A percentile compares a stretch with the other conserved stretches of the same genome.
phyloP scores from a whole-genome alignment of 2,329 filamentous ascomycete species.

The Chaetothyriales sp. region DNA sequence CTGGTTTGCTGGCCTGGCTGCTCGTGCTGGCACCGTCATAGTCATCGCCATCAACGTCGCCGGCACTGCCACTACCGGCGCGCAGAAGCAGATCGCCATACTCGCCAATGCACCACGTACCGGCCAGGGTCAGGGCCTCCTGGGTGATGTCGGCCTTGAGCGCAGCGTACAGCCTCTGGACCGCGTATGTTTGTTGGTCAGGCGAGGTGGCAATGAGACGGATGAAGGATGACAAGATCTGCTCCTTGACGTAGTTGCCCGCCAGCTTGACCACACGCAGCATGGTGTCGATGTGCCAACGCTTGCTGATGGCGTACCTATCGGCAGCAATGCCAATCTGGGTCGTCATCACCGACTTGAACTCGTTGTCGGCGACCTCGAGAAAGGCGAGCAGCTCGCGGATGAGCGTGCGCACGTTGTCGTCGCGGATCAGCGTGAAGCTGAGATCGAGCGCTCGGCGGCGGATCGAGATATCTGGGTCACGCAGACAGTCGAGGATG shows the following conservation, averaged over 20 bases:
- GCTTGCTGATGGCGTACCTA: constrained; percentile 86
- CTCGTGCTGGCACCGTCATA: background rate
- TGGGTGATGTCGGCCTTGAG: constrained; percentile 96
- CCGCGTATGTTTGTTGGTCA: constrained; percentile 89
- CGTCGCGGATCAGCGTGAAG: constrained; percentile 94
- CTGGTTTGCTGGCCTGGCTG: constrained; percentile 48
- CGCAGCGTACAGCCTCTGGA: constrained; percentile 81
- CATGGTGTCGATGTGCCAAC: constrained; percentile 98
- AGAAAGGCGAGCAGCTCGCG: constrained; percentile 86
- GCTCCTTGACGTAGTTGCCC: constrained; percentile 94
- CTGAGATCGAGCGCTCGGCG: constrained; percentile 90
- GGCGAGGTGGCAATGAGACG: constrained; percentile 87
- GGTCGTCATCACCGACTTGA: constrained; percentile 95
- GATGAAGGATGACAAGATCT: constrained; percentile 91
- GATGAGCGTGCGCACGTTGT: constrained; percentile 85
- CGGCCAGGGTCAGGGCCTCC: constrained; percentile 83
- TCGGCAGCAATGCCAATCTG: constrained; percentile 97
- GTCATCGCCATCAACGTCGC: constrained; percentile 47
- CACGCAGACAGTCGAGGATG: constrained; percentile 85
- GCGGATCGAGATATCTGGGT: constrained; percentile 96
- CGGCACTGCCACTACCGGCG: constrained; percentile 83
- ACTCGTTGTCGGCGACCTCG: constrained; percentile 94
- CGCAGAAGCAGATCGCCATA: constrained; percentile 81
- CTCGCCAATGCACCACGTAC: constrained; percentile 95
- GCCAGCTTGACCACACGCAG: constrained; percentile 82